Percentiles rank a stretch among this genome's conserved stretches.
Conservation (phyloP, 148 eudicot species). For the Heliosperma pusillum region DNA sequence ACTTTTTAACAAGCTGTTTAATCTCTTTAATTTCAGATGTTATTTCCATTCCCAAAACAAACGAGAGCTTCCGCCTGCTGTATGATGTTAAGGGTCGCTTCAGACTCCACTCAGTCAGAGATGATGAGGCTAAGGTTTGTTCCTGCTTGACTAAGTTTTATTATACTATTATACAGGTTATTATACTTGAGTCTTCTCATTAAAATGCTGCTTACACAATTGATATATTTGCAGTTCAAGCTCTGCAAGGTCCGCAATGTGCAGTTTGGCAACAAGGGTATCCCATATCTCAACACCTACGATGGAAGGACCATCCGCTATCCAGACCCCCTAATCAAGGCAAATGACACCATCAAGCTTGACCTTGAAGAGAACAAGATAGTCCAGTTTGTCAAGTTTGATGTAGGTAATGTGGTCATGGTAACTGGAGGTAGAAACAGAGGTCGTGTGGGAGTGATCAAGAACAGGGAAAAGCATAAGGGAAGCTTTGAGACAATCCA, state of each 20-base stretch:
- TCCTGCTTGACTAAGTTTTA: background rate
- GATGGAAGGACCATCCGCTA: slow-evolving; percentile 60
- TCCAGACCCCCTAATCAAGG: slow-evolving; percentile 56
- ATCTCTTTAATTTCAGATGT: slow-evolving; percentile 36
- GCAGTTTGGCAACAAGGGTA: slow-evolving; percentile 54
- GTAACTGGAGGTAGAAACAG: slow-evolving; percentile 64
- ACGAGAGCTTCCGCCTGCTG: slow-evolving; percentile 58
- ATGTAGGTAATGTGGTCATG: slow-evolving; percentile 58
- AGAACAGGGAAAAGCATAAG: slow-evolving; percentile 64
- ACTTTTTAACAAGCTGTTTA: too few relatives aligned
- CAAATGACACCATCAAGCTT: slow-evolving; percentile 55
- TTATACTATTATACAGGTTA: too few relatives aligned
- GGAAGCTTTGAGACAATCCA: slow-evolving; percentile 65
- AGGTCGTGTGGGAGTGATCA: slow-evolving; percentile 54
- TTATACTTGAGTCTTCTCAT: background rate
- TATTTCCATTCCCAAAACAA: slow-evolving; percentile 57
- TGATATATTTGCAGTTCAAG: slow-evolving; percentile 35
- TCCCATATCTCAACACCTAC: slow-evolving; percentile 56
- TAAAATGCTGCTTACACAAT: background rate
- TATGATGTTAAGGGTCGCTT: slow-evolving; percentile 67
- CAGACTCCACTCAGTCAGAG: slow-evolving; percentile 51
- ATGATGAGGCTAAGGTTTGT: slow-evolving; percentile 59
- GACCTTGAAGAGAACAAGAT: slow-evolving; percentile 48
- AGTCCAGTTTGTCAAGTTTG: slow-evolving; percentile 50
- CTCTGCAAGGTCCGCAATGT: slow-evolving; percentile 60